Evolutionary conservation across 441 rosid genomes (phyloP).

Genomic region (Kokia cookei): DNA sequence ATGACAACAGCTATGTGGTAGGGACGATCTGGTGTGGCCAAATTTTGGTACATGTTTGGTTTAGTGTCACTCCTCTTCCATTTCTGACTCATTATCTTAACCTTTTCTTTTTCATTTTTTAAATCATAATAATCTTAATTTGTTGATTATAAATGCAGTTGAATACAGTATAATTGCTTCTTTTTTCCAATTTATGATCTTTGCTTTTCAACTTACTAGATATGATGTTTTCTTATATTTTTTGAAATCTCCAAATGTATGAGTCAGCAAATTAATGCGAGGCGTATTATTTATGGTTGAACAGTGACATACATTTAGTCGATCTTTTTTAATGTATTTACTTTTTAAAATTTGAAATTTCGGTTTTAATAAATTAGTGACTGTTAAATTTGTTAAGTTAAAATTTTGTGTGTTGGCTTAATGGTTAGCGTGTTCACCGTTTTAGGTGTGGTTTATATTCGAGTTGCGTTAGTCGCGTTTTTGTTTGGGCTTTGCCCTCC

Average conservation of each 20-base stretch:
- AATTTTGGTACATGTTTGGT: not conserved
- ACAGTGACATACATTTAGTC: constrained; percentile 4
- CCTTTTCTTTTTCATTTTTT: not conserved
- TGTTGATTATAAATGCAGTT: not conserved
- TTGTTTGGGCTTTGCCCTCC: no score
- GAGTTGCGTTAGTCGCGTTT: no score
- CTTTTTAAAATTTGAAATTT: no score
- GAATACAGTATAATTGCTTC: not conserved
- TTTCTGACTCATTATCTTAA: no score
- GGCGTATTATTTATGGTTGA: not conserved
- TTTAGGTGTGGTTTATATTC: no score
- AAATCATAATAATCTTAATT: not conserved
- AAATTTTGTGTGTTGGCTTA: no score
- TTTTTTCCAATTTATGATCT: not conserved
- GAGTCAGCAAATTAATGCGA: not conserved
- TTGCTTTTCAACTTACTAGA: not conserved
- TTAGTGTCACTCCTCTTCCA: not conserved
- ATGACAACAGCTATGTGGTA: not conserved
- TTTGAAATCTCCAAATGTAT: not conserved
- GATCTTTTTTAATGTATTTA: no score
- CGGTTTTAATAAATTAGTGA: no score
- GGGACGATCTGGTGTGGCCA: not conserved
- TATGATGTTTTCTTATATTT: not conserved
- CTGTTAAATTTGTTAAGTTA: no score
- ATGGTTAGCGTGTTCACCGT: no score